These are phyloP conservation scores for Aspergillus saccharolyticus DNA, from an alignment of 495 filamentous ascomycete genomes.

Conservation along the genomic window DNA sequence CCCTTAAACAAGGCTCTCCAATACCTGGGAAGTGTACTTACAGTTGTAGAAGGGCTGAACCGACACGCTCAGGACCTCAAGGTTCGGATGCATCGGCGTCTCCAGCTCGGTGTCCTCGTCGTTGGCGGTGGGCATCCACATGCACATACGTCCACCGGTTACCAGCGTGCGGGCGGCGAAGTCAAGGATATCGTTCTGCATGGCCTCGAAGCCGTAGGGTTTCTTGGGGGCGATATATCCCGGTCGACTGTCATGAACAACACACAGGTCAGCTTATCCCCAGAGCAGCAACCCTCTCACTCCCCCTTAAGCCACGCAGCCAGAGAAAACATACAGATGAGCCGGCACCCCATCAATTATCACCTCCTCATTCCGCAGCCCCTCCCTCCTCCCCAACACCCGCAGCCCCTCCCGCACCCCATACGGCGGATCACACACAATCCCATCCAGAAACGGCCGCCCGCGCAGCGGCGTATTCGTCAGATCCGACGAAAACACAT, in stretches of 20 bases:
- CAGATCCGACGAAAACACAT: slow-evolving; percentile 78
- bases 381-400: slow-evolving; percentile 75
- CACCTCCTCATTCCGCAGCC: slow-evolving; percentile 53
- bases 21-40: too few relatives aligned
- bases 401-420: slow-evolving; percentile 91
- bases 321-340: slow-evolving; percentile 53
- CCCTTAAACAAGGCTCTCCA: too few relatives aligned
- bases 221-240: slow-evolving; percentile 85
- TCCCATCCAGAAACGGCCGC: slow-evolving; percentile 66
- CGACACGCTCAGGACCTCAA: slow-evolving; percentile 74
- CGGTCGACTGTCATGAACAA: slow-evolving; percentile 45
- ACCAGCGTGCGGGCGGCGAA: slow-evolving; percentile 78
- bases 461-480: slow-evolving; percentile 77
- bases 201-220: slow-evolving; percentile 83
- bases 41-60: slow-evolving; percentile 87
- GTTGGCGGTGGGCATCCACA: slow-evolving; percentile 97
- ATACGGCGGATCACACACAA: slow-evolving; percentile 96
- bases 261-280: neutral
- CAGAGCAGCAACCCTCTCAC: neutral
- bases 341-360: slow-evolving; percentile 64
- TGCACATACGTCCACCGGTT: slow-evolving; percentile 72
- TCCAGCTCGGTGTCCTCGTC: slow-evolving; percentile 68
- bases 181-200: slow-evolving; percentile 82
- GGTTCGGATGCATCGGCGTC: slow-evolving; percentile 69
- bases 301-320: neutral